Base-by-base conservation (phyloP, 164 flowering plant genomes). In the Vitis rotundifolia region DNA sequence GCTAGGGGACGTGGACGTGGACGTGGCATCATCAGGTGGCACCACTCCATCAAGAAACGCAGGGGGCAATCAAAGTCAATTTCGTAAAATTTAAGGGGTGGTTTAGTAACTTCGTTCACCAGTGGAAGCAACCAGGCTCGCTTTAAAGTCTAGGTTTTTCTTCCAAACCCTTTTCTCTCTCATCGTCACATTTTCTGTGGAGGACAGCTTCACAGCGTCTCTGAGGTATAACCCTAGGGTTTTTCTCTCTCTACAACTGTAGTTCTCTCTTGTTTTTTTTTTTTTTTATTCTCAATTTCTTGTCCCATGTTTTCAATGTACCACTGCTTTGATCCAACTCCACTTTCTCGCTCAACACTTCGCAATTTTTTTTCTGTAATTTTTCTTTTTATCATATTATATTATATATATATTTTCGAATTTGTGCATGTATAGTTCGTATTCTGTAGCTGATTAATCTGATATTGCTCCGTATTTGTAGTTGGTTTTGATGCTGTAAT, bases 151-250 rank as follows among this genome's bases (percentile, higher is more conserved):
- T 67, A 62, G 70, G 75, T 64, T 67, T 68, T 49, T 51, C 49
- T 14, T 54, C n/a, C 49, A 44, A 9, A 1, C 31, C 62, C n/a
- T 1, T 10, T 52, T 29, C 57, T 51, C 63, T 50, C 31, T 22
- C 31, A 48, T 64, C 63, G 28, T 71, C 15, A 22, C 61, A 60
- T 6, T 65, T 76, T 63, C 67, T 67, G 75, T 71, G 71, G 69
- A 57, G 29, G 44, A 37, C 29, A 57, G 28, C 59, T 16, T 19
- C 65, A 66, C 80, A 12, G 74, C 71, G 8, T 61, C n/a, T 52
- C 63, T 73, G 66, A 69, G 73, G 73, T 73, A 62, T 19, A 62
- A 22, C 14, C 11, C 51, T 50, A 65, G 60, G 64, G 61, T 67
- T 60, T 62, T 54, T 47, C 29, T 48, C 12, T 19, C 61, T 61